Conservation (phyloP, 768 basidiomycete genomes). For the Suillus cothurnatus region DNA sequence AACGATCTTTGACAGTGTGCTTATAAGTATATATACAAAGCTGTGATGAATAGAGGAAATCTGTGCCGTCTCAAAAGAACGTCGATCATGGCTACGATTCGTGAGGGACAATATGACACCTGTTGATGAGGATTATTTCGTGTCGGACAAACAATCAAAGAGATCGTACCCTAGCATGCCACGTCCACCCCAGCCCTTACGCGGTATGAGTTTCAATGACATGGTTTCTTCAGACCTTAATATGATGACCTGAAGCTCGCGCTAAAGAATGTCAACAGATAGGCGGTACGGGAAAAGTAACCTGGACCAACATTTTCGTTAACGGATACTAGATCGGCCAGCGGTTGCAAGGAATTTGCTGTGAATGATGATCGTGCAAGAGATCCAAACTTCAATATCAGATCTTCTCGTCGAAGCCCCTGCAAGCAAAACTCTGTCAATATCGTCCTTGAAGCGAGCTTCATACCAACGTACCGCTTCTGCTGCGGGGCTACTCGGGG, state of each 20-base stretch:
- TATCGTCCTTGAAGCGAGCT: neutral
- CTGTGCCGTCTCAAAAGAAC: neutral
- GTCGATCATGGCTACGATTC: neutral
- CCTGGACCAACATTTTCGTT: constrained; percentile 71
- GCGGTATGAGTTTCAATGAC: constrained; percentile 62
- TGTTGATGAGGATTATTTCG: constrained; percentile 24
- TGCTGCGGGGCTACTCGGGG: constrained; percentile 80
- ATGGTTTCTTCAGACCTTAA: constrained; percentile 50
- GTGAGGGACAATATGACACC: constrained; percentile 66
- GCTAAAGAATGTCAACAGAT: constrained; percentile 41
- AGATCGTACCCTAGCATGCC: constrained; percentile 77
- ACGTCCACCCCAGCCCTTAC: constrained; percentile 84
- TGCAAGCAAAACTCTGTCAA: constrained; percentile 31
- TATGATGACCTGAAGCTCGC: constrained; percentile 58
- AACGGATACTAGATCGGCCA: constrained; percentile 72
- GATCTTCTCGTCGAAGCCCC: constrained; percentile 70
- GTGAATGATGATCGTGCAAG: constrained; percentile 57
- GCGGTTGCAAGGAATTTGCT: constrained; percentile 58
- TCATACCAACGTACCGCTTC: constrained; percentile 61
- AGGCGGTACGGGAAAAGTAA: neutral
- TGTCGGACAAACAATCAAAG: neutral
- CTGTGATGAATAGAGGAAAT: neutral
- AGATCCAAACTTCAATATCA: constrained; percentile 73
- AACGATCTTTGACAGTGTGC: neutral
- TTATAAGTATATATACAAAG: neutral